Evolutionary conservation across 1,284 basidiomycete species (phyloP).

Genomic region (Lentinula novae-zelandiae): DNA sequence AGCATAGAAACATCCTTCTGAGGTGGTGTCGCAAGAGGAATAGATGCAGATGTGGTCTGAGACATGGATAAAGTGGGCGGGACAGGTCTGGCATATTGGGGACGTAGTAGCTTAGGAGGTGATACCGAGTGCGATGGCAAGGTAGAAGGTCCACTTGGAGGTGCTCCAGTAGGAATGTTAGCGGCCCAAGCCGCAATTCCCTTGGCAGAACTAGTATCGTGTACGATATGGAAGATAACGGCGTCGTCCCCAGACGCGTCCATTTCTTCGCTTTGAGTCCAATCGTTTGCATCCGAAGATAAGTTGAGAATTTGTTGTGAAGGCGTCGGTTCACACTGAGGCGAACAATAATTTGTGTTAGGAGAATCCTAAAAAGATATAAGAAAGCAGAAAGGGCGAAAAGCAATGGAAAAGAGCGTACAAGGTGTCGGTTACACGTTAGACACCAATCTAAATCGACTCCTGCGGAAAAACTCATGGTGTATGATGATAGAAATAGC

Average conservation of each 20-base stretch:
- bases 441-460: slow-evolving; percentile 3
- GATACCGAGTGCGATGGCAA: not conserved
- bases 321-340: not conserved
- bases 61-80: not conserved
- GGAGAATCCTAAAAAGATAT: not conserved
- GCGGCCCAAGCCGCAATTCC: slow-evolving; percentile 3
- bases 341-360: not conserved
- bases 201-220: not conserved
- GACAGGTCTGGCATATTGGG: not conserved
- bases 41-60: not conserved
- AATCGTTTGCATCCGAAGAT: not conserved
- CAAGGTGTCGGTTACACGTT: not conserved
- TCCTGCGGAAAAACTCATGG: slow-evolving; percentile 2
- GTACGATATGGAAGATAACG: not conserved
- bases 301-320: not conserved
- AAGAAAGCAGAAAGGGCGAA: not conserved
- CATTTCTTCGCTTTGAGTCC: not conserved
- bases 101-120: not conserved
- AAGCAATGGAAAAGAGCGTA: not conserved
- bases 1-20: not conserved
- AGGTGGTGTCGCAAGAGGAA: not conserved
- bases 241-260: not conserved
- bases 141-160: not conserved
- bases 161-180: not conserved
- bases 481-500: not conserved